These are phyloP conservation scores for Nicotiana knightiana DNA, from an alignment of 257 asterid species.

Conservation along the genomic window DNA sequence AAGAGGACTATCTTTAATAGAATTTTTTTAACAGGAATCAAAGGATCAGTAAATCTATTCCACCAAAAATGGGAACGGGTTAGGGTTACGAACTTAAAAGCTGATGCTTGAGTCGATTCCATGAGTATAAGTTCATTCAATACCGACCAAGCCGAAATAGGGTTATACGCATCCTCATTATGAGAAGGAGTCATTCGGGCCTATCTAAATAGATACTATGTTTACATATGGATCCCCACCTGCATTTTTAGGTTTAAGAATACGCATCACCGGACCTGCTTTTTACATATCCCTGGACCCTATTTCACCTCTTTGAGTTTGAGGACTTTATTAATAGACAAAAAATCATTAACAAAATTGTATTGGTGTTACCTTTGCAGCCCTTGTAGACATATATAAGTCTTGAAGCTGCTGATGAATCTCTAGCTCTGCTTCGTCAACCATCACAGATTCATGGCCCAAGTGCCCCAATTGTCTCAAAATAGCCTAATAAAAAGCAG, in stretches of 20 bases:
- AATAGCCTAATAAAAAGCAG: conserved; percentile 49
- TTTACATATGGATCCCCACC: neutral
- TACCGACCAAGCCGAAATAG: neutral
- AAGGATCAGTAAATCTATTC: neutral
- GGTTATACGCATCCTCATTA: neutral
- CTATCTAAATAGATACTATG: neutral
- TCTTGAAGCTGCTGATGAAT: conserved; percentile 66
- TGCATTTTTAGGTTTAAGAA: neutral
- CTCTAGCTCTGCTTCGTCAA: conserved; percentile 67
- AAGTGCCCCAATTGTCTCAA: conserved; percentile 82
- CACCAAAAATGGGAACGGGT: neutral
- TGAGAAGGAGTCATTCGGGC: neutral
- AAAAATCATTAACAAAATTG: neutral
- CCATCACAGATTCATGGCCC: conserved; percentile 71
- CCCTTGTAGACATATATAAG: conserved; percentile 82
- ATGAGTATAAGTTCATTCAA: neutral
- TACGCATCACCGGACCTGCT: neutral
- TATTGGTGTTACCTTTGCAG: conserved; percentile 62
- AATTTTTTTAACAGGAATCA: neutral
- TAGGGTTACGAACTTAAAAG: neutral
- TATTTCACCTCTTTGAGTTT: neutral
- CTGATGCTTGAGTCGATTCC: neutral
- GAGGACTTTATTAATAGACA: neutral
- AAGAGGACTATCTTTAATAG: neutral
- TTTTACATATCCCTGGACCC: neutral